Evolutionary conservation across 179 eudicot genomes (phyloP), one percentile per base, ranked within the genome.

Genomic region (Spergularia azorica): DNA sequence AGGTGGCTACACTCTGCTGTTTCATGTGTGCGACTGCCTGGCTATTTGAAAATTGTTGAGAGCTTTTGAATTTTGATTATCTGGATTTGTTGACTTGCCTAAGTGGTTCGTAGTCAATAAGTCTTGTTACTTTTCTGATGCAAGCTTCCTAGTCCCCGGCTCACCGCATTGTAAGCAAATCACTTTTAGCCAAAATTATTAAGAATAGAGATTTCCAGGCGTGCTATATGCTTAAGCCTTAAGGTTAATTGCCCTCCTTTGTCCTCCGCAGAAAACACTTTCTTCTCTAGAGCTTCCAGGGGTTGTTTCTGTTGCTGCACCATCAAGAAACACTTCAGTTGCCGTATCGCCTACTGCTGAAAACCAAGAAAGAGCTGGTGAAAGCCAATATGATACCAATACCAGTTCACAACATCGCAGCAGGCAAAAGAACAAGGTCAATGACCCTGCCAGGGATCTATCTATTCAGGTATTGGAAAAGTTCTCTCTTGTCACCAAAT

Each of bases 401-500:
- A 69, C 66, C 80, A 76, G 66, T 70, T 70, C 77, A 68, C 86
- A 84, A 48, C 82, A 73, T 20, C 83, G 79, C 79, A 90, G 86
- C 74, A 87, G 88, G 75, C 90, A 76, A 84, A 87, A 86, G 83
- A 88, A 82, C 41, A 96, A 88, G 83, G 63, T 63, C 77, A 85
- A 84, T 79, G 98, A 93, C 88, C 98, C 98, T 84, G 90, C 95
- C 77, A 91, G 90, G 59, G 98, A 95, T 87, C 68, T 93, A 74
- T 91, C 98, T 26, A 88, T 95, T 74, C 94, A 93, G 79, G 92
- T 95, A 21, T 80, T 95, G 80, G 99, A 95, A 86, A 95, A 93
- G 76, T 95, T 95, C 81, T 95, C 99, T 79, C 95, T 91, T 76
- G 99, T 95, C 46, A 95, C 99, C 71, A 88, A 87, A 83, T 89